A percentile compares a stretch with the other conserved stretches of the same genome.
phyloP scores from a whole-genome alignment of 306 rosid species.

The Inga oerstediana region DNA sequence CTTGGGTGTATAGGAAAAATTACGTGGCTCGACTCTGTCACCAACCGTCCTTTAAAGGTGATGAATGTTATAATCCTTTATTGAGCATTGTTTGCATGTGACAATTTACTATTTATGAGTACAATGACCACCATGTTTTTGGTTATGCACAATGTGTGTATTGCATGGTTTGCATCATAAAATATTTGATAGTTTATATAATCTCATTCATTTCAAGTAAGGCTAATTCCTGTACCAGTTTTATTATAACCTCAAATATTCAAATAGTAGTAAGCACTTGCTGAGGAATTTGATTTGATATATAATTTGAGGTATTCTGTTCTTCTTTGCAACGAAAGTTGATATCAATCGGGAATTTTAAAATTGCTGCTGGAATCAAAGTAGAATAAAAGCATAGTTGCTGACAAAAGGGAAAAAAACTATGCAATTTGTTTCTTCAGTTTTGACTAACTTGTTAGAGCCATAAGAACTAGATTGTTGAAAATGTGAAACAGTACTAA shows the following conservation, averaged over 20 bases:
- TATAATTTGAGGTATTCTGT: neutral
- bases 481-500: neutral
- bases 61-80: slow-evolving; percentile 29
- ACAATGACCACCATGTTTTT: slow-evolving; percentile 12
- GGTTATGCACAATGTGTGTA: neutral
- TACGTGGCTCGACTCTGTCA: slow-evolving; percentile 93
- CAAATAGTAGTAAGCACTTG: neutral
- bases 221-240: neutral
- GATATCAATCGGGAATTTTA: slow-evolving; percentile 6
- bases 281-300: neutral
- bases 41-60: slow-evolving; percentile 91
- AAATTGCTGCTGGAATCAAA: neutral
- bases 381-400: slow-evolving; percentile 13
- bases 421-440: neutral
- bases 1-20: slow-evolving; percentile 65
- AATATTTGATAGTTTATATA: neutral
- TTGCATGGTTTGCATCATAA: slow-evolving; percentile 18
- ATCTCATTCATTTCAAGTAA: neutral
- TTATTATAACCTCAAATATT: neutral
- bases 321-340: neutral
- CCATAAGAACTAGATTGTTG: neutral
- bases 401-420: neutral
- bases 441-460: neutral
- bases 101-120: slow-evolving; percentile 20
- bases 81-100: slow-evolving; percentile 21